Base-by-base conservation (phyloP, 1,139 yeast species). In the Zygoascus hellenicus region DNA sequence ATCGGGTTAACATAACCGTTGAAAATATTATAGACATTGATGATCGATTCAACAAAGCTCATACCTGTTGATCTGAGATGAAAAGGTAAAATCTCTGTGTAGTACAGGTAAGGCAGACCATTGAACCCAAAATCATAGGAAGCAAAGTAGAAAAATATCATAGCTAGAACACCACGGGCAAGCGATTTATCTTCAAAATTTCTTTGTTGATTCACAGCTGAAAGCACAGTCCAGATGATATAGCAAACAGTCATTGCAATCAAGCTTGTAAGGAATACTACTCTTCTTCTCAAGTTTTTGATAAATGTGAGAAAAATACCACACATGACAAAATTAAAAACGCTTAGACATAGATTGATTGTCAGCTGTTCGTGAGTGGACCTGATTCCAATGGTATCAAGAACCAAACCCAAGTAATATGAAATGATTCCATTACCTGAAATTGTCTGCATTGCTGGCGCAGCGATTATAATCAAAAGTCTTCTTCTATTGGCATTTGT, bases 1-100 rank as follows among this genome's bases (percentile, higher is more conserved):
- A 66, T 52, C 13, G 72, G 73, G 38, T 71, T 69, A 42, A 68
- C 63, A 56, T 72, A 77, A 39, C 77, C 68, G 47, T 70, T 47
- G 66, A 59, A 29, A 69, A 68, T 29, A 68, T 56, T 62, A 68
- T 64, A 46, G 67, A 70, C 43, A 65, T 69, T 51, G 57, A 33
- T 51, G 51, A 22, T 29, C 17, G 13, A 13, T 16, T 40, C 15
- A 14, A 30, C 35, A n/a, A 44, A 15, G 11, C 39, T 33, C n/a
- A 58, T 36, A 45, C 65, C 70, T 50, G 61, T 65, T 38, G 64
- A 55, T 59, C 67, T 57, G 31, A 60, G 48, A 9, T 64, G 57
- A 60, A 59, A 69, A 16, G 73, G 70, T 39, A 62, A 52, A 26
- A 67, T 58, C 53, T 69, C 72, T 41, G 65, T 64, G 14, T 58